Base-by-base conservation (phyloP, 768 basidiomycete genomes). In the Tubosaeta sp. region DNA sequence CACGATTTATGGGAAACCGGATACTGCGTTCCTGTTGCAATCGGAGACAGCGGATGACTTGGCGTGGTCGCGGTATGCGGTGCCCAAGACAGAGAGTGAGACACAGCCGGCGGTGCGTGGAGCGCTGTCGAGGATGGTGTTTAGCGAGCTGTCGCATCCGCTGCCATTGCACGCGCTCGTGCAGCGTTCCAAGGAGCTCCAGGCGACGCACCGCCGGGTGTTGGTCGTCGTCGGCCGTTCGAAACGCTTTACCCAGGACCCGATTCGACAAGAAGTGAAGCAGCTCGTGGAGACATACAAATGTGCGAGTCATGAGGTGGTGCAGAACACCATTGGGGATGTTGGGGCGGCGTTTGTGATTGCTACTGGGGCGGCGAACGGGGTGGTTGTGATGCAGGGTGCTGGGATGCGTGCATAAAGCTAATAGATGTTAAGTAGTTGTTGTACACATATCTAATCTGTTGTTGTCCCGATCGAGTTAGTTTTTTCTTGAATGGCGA, bases 41-140 rank as follows among this genome's bases (percentile, higher is more conserved):
- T 94, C 90, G 0, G 82, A 87, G 19, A 87, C 88, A 1, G 91
- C 91, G 1, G 94, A 97, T 65, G 82, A 84, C 59, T 57, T 94
- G 24, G 60, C 81, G 19, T 94, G 93, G 91, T 73, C 77, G 1
- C 79, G 77, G 36, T 88, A 82, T 59, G 74, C 84, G 6, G 56
- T 54, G 12, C 52, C 58, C 8, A 21, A 9, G n/a, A 27, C 40
- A 16, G 58, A 59, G 10, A 45, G 53, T 18, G 58, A 58, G 7
- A 31, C 46, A 2, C 48, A 46, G 1, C 31, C 47, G 0, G 53
- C 29, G 0, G 3, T 64, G 19, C 59, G 53, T 4, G 42, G 52
- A 0, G 81, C 86, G 16, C 75, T 88, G n/a, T 67, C 77, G 2
- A 79, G 89, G 24, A 79, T 94, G 41, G 66, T 70, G 2, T 94